phyloP scores from a whole-genome alignment of 257 asterid species.

The Gentiana macrophylla region DNA sequence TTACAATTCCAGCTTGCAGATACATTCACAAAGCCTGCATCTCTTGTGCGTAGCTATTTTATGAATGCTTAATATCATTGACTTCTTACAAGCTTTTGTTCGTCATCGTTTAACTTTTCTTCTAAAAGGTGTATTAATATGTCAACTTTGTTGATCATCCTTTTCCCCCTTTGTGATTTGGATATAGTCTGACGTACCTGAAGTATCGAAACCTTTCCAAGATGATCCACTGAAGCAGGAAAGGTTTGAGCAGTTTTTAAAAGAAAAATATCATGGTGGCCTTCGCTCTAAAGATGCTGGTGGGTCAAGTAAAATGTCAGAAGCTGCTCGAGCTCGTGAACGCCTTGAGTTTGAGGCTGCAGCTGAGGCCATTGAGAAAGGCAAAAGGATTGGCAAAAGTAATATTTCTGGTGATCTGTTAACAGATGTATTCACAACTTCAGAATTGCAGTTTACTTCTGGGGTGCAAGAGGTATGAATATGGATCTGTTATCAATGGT shows the following conservation, averaged over 20 bases:
- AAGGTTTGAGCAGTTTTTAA: slow-evolving; percentile 90
- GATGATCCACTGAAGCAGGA: slow-evolving; percentile 77
- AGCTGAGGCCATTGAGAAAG: slow-evolving; percentile 53
- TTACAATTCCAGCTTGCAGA: slow-evolving; percentile 67
- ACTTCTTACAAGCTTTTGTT: background rate
- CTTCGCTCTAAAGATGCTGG: slow-evolving; percentile 78
- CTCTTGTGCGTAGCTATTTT: slow-evolving; percentile 54
- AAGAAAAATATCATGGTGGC: slow-evolving; percentile 92
- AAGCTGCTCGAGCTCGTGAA: slow-evolving; percentile 98
- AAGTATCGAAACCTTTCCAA: slow-evolving; percentile 49
- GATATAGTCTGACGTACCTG: slow-evolving; percentile 45
- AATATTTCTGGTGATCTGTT: slow-evolving; percentile 40
- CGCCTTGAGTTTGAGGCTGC: slow-evolving; percentile 86
- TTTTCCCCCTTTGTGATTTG: slow-evolving; percentile 11
- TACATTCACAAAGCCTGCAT: slow-evolving; percentile 65
- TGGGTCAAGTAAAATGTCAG: slow-evolving; percentile 86
- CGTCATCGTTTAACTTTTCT: no score
- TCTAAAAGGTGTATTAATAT: no score
- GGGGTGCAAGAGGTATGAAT: slow-evolving; percentile 57
- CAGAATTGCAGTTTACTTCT: slow-evolving; percentile 66
- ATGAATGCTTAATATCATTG: background rate
- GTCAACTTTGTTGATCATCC: background rate
- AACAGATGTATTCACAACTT: slow-evolving; percentile 30
- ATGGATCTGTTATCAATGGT: slow-evolving; percentile 6
- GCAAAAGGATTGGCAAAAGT: slow-evolving; percentile 35